Base-by-base conservation (phyloP, 2,329 filamentous ascomycete species). In the Fusarium neocosmosporiellum region DNA sequence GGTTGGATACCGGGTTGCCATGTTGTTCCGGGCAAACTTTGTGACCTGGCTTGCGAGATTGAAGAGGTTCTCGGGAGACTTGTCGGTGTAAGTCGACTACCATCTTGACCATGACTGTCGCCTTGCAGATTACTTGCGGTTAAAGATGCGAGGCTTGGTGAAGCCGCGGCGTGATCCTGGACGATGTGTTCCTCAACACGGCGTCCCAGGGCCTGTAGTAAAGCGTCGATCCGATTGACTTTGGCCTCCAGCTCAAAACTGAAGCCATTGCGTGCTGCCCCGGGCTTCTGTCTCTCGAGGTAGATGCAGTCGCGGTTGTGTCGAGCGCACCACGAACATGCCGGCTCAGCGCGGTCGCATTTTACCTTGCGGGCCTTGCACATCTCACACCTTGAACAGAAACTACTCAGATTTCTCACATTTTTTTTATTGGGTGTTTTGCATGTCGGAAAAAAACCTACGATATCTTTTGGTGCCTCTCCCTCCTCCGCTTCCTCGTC, bases 251-350 rank as follows among this genome's bases (percentile, higher is more conserved):
- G 85, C 80, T 92, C 90, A 59, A 89, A 83, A 16, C 88, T 88
- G 79, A 91, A 91, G 50, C 89, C 90, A 74, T 90, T 88, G 33
- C 88, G 84, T 39, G 88, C 84, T 50, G 89, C 84, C 3, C 92
- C 91, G 9, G 91, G 91, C 79, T 93, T 93, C 82, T 93, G 92
- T 46, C 91, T 86, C 76, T 92, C 91, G 69, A 89, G 90, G 78
- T 93, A 93, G 78, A 92, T 89, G 78, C 91, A 93, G 46, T 86
- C 75, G 71, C 92, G 89, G 66, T 88, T 87, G 80, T 93, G 92
- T 59, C 91, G 88, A 58, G 89, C 82, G 79, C 91, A 94, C 91
- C 91, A 93, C 24, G 91, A 91, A 81, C 91, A 93, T n/a, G 87
- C 87, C 2, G 88, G 88, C 74, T 89, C 87, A 36, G 84, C 83